Evolutionary conservation across 495 filamentous ascomycete species (phyloP).

Genomic region (Bombardia bombarda): DNA sequence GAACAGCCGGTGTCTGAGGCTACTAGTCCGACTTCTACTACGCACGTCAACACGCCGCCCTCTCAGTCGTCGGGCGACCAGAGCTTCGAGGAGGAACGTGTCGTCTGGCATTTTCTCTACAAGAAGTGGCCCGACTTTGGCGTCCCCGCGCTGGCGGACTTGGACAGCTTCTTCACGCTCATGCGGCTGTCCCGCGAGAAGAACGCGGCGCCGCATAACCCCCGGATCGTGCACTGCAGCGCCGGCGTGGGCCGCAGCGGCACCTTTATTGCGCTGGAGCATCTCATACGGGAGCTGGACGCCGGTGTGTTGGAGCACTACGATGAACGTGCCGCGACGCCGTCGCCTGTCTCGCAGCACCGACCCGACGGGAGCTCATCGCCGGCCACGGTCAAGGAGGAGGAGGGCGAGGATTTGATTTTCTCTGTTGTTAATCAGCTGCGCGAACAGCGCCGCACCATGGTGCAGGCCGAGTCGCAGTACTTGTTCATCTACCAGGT

Average conservation of each 20-base stretch:
- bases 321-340: conserved; percentile 11
- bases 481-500: conserved; percentile 88
- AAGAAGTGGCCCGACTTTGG: conserved; percentile 91
- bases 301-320: conserved; percentile 56
- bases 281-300: conserved; percentile 74
- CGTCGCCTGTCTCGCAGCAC: neutral
- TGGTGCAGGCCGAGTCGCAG: conserved; percentile 90
- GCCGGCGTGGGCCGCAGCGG: conserved; percentile 91
- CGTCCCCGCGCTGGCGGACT: conserved; percentile 73
- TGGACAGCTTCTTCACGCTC: conserved; percentile 68
- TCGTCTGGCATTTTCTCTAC: conserved; percentile 85
- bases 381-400: conserved; percentile 3
- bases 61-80: neutral
- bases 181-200: conserved; percentile 68
- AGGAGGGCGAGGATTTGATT: conserved; percentile 36
- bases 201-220: conserved; percentile 55
- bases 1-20: neutral
- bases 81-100: conserved; percentile 44
- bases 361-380: neutral
- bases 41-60: neutral
- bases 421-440: conserved; percentile 73
- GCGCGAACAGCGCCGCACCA: conserved; percentile 84
- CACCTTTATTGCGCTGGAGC: conserved; percentile 92
- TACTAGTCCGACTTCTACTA: neutral
- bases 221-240: conserved; percentile 86